A percentile compares a stretch with the other conserved stretches of the same genome.
Evolutionary conservation across 495 filamentous ascomycete species (phyloP).

Genomic region (Annulohypoxylon nitens): DNA sequence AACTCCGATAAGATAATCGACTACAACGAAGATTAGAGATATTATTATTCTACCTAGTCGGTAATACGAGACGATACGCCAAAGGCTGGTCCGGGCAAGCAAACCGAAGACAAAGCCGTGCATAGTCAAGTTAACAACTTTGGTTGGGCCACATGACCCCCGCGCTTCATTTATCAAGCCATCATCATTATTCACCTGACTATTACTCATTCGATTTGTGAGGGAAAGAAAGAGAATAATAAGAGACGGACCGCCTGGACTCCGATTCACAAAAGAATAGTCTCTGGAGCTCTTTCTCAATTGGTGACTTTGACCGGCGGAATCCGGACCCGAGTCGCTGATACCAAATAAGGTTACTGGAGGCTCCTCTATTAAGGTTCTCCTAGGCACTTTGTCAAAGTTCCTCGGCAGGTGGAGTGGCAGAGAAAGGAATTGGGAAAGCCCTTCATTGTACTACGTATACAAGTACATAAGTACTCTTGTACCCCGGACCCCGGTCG

Average conservation of each 20-base stretch:
- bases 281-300: slow-evolving; percentile 30
- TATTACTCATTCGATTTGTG: slow-evolving; percentile 38
- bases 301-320: slow-evolving; percentile 39
- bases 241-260: slow-evolving; percentile 22
- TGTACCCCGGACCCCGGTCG: slow-evolving; percentile 29
- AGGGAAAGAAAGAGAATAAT: slow-evolving; percentile 33
- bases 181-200: slow-evolving; percentile 48
- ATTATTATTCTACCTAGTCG: not conserved
- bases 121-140: slow-evolving; percentile 24
- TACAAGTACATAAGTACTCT: slow-evolving; percentile 19
- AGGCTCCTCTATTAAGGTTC: slow-evolving; percentile 30
- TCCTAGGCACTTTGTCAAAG: slow-evolving; percentile 28
- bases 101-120: slow-evolving; percentile 37
- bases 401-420: slow-evolving; percentile 33
- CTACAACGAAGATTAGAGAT: not conserved
- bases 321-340: slow-evolving; percentile 41
- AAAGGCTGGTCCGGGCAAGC: slow-evolving; percentile 32
- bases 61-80: not conserved
- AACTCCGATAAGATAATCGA: slow-evolving; percentile 28
- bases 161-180: slow-evolving; percentile 49
- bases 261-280: slow-evolving; percentile 23
- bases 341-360: slow-evolving; percentile 42
- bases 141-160: slow-evolving; percentile 41
- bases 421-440: slow-evolving; percentile 27
- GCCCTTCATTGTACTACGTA: slow-evolving; percentile 37